A percentile compares a stretch with the other conserved stretches of the same genome.
Conservation (phyloP, 208 protist species). For the Wallacemonas sp. region DNA sequence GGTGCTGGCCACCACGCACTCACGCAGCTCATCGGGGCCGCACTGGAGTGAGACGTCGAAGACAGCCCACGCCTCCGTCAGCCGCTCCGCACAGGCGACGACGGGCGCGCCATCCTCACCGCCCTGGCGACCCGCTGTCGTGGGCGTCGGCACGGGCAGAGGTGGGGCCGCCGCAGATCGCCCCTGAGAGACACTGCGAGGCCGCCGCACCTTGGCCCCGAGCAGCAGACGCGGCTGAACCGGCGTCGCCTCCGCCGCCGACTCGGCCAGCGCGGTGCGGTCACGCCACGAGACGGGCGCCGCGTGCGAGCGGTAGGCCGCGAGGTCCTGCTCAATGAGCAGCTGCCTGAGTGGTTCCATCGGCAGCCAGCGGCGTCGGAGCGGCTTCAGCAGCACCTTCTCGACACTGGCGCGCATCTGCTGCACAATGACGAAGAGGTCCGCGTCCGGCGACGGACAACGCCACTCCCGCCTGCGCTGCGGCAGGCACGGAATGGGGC, state of each 20-base stretch:
- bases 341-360: conserved; percentile 19
- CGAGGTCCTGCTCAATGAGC: conserved; percentile 29
- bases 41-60: conserved; percentile 22
- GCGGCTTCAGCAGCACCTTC: conserved; percentile 49
- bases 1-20: conserved; percentile 53
- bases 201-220: conserved; percentile 14
- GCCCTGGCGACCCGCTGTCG: background rate
- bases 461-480: background rate
- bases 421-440: conserved; percentile 75
- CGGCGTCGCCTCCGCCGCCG: background rate
- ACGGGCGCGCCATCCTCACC: background rate
- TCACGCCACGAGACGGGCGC: conserved; percentile 9
- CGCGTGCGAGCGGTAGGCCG: conserved; percentile 31
- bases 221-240: conserved; percentile 11
- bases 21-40: conserved; percentile 29
- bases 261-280: background rate
- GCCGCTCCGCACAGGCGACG: conserved; percentile 7
- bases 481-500: conserved; percentile 12
- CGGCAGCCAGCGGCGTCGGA: conserved; percentile 24
- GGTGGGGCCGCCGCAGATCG: background rate
- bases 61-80: conserved; percentile 16
- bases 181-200: conserved; percentile 9
- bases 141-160: background rate
- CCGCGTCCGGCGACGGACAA: conserved; percentile 33
- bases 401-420: conserved; percentile 29